These are phyloP conservation scores for Paraphoma chrysanthemicola DNA, from an alignment of 2,329 filamentous ascomycete species.

Conservation along the genomic window DNA sequence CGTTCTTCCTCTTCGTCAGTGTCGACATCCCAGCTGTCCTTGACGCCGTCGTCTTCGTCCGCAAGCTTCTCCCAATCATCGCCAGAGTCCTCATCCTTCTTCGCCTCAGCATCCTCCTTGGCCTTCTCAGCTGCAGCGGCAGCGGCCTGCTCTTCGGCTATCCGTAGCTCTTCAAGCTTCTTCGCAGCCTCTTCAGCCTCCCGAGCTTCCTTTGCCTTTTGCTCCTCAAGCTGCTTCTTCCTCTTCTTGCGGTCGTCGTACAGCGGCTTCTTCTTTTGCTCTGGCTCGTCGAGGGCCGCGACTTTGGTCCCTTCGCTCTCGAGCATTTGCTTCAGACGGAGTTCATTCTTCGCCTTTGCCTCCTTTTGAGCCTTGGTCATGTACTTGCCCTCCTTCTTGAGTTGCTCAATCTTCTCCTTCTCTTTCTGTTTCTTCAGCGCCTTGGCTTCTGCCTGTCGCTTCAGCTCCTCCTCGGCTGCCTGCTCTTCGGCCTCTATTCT, in stretches of 20 bases:
- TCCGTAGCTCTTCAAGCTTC: conserved; percentile 61
- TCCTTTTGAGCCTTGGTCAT: conserved; percentile 86
- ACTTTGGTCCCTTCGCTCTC: conserved; percentile 74
- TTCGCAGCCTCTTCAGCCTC: conserved; percentile 63
- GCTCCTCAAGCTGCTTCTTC: conserved; percentile 67
- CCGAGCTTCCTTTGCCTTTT: conserved; percentile 52
- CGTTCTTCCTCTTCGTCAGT: conserved; percentile 71
- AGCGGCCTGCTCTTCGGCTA: conserved; percentile 72
- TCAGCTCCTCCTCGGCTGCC: conserved; percentile 69
- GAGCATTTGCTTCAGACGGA: conserved; percentile 85
- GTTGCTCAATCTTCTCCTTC: conserved; percentile 83
- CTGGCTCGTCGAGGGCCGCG: conserved; percentile 62
- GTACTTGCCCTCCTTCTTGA: conserved; percentile 88
- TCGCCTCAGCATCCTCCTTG: conserved; percentile 62
- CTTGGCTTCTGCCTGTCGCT: conserved; percentile 75
- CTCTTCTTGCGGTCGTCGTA: conserved; percentile 81
- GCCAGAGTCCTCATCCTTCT: conserved; percentile 67
- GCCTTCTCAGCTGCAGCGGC: conserved; percentile 80
- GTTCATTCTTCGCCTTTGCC: conserved; percentile 78
- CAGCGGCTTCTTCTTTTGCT: conserved; percentile 80
- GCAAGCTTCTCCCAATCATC: conserved; percentile 89
- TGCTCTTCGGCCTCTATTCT: conserved; percentile 71
- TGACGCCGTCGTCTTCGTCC: conserved; percentile 76
- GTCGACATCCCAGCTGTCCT: conserved; percentile 94
- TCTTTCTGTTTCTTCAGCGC: conserved; percentile 84